Percentiles rank a stretch among this genome's conserved stretches.
Evolutionary conservation across 2,329 filamentous ascomycete genomes (phyloP).

Genomic region (Scopulariopsis brevicaulis): DNA sequence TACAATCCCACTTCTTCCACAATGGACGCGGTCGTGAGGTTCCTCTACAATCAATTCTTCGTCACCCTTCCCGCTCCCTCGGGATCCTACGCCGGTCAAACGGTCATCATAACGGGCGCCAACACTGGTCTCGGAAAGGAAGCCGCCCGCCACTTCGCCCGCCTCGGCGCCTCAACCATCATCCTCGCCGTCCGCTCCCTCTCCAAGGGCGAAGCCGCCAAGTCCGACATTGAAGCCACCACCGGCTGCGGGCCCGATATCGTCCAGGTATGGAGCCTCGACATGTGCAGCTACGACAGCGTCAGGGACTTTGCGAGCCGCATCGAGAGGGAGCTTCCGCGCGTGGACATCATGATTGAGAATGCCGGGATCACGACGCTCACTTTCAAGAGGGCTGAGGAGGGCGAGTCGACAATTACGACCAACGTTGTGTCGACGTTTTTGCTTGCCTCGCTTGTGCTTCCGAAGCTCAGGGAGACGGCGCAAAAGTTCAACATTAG

Average conservation of each 20-base stretch:
- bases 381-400: conserved; percentile 17
- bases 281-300: conserved; percentile 26
- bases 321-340: conserved; percentile 15
- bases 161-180: conserved; percentile 24
- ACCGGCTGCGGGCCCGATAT: conserved; percentile 3
- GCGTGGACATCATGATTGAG: conserved; percentile 29
- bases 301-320: conserved; percentile 22
- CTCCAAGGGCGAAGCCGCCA: conserved; percentile 24
- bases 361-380: conserved; percentile 21
- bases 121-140: conserved; percentile 30
- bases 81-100: conserved; percentile 19
- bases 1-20: neutral
- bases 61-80: conserved; percentile 2
- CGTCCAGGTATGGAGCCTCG: conserved; percentile 32
- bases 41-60: neutral
- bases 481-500: neutral
- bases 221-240: conserved; percentile 4
- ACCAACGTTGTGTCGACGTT: conserved; percentile 36
- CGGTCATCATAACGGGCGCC: conserved; percentile 29
- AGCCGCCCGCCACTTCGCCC: conserved; percentile 25
- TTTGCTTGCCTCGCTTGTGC: conserved; percentile 27
- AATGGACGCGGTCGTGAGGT: neutral
- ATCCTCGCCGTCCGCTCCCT: conserved; percentile 28
- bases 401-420: conserved; percentile 27
- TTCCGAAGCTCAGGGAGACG: conserved; percentile 22